Evolutionary conservation across 768 basidiomycete species (phyloP), one percentile per base, ranked within the genome.

Genomic region (Boletus barrowsii): DNA sequence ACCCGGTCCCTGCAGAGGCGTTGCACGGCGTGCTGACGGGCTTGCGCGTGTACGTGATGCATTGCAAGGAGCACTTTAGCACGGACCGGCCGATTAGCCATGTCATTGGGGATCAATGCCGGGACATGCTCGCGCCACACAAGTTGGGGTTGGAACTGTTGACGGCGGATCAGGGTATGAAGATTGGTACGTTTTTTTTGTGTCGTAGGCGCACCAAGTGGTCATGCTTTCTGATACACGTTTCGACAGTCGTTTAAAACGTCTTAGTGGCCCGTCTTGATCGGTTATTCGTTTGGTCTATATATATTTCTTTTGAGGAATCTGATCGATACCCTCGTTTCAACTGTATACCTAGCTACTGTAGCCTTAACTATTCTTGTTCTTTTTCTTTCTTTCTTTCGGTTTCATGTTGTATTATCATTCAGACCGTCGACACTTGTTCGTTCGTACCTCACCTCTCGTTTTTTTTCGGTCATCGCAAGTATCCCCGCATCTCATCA

Each of bases 1-100:
- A 76, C 46, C 66, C 78, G 30, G 57, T 75, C 3, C 57, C 73
- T 9, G 60, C 73, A 2, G 75, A 79, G 10, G 78, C 81, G 26
- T 61, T 86, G 32, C 71, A 72, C 5, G 81, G 79, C 41, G 77
- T 79, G 11, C 72, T 92, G 29, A 60, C 70, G 4, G 88, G 85
- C 10, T 64, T 92, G 30, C 75, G 77, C 30, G 77, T 97, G n/a
- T 92, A 82, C 67, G 75, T 97, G 51, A 90, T 83, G 40, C 93
- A 97, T 64, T 91, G 91, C 76, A 97, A 98, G 67, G 91, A 92
- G 55, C 78, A 81, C 42, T 71, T 87, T 49, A 72, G 72, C 18
- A 71, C 72, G 41, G 79, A 81, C 44, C 69, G 71, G 26, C 81
- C 84, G 30, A 81, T 85, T 30, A 75, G 78, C 53, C 77, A 87